phyloP scores from a whole-genome alignment of 2,329 filamentous ascomycete species.

The Ciborinia camelliae region DNA sequence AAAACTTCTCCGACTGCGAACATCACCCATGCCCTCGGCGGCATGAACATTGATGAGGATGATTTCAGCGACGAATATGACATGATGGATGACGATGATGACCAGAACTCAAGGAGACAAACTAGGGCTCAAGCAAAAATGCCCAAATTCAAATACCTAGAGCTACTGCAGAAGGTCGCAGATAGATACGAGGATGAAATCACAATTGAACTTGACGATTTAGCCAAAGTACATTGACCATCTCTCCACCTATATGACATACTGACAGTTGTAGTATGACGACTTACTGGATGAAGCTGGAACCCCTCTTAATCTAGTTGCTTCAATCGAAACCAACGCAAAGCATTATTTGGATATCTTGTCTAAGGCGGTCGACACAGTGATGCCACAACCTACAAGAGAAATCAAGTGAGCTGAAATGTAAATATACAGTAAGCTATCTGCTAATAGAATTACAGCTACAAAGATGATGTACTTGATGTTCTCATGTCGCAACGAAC shows the following conservation, averaged over 20 bases:
- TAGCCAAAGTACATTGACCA: conserved; percentile 57
- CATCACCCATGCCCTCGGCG: conserved; percentile 77
- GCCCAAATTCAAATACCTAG: conserved; percentile 83
- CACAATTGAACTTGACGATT: conserved; percentile 83
- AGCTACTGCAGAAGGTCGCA: conserved; percentile 80
- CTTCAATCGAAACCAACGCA: conserved; percentile 85
- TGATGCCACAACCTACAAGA: conserved; percentile 73
- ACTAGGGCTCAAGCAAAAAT: conserved; percentile 48
- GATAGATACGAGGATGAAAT: conserved; percentile 76
- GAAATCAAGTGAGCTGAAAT: conserved; percentile 66
- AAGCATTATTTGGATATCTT: conserved; percentile 94
- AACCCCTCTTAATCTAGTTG: conserved; percentile 61
- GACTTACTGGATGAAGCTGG: conserved; percentile 60
- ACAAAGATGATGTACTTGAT: conserved; percentile 96
- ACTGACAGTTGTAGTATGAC: conserved; percentile 57
- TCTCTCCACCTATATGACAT: conserved; percentile 41
- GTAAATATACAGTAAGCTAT: background rate
- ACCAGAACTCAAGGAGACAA: conserved; percentile 46
- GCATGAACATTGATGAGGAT: conserved; percentile 83
- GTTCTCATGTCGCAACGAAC: conserved; percentile 92
- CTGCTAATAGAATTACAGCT: conserved; percentile 48
- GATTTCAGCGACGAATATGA: conserved; percentile 87
- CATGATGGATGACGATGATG: conserved; percentile 80
- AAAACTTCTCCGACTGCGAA: conserved; percentile 72
- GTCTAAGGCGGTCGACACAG: conserved; percentile 80